Conservation (phyloP, 2,329 filamentous ascomycete genomes). For the Aspergillus fumigatiaffinis region DNA sequence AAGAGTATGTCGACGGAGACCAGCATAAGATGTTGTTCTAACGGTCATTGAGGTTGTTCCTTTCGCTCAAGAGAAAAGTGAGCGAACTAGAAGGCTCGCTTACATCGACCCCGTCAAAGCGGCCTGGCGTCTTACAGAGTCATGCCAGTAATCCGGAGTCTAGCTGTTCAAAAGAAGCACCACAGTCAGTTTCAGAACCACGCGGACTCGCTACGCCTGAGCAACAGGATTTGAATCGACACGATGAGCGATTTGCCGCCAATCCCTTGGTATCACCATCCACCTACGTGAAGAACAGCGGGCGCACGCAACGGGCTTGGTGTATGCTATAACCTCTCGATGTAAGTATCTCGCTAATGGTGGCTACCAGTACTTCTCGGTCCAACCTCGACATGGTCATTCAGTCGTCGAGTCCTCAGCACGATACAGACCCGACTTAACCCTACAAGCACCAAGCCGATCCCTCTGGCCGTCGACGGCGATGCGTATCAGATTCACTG, state of each 20-base stretch:
- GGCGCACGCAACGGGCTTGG: slow-evolving; percentile 10
- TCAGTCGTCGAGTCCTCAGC: slow-evolving; percentile 46
- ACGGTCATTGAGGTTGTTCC: slow-evolving; percentile 8
- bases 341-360: background rate
- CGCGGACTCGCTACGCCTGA: slow-evolving; percentile 3
- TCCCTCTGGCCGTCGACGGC: slow-evolving; percentile 41
- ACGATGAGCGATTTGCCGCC: slow-evolving; percentile 27
- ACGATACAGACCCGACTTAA: slow-evolving; percentile 47
- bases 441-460: slow-evolving; percentile 32
- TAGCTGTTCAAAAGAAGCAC: background rate
- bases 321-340: slow-evolving; percentile 1
- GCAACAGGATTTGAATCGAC: slow-evolving; percentile 5
- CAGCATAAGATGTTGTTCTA: background rate
- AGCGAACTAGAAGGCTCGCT: slow-evolving; percentile 12
- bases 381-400: slow-evolving; percentile 54
- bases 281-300: slow-evolving; percentile 22
- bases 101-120: background rate
- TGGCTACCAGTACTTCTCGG: slow-evolving; percentile 45
- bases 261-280: slow-evolving; percentile 26
- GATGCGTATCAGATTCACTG: slow-evolving; percentile 48
- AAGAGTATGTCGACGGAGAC: slow-evolving; percentile 26
- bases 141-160: background rate
- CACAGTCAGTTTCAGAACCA: background rate
- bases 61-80: slow-evolving; percentile 15
- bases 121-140: background rate